These are phyloP conservation scores for Penicillium sp. DNA, from an alignment of 2,329 filamentous ascomycete genomes.

Conservation along the genomic window DNA sequence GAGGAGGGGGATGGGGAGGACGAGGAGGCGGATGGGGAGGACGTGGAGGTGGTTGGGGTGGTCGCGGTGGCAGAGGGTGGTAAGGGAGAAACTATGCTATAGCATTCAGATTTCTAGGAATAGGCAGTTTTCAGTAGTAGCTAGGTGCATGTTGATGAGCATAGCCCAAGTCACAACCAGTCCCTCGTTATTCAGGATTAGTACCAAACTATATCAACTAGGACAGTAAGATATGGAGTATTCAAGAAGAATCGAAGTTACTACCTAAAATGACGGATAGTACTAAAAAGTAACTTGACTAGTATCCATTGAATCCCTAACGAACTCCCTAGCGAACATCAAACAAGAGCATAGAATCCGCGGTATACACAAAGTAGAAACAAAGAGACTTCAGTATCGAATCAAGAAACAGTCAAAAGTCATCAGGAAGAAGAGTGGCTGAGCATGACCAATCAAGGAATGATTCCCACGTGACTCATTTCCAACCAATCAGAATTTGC, in stretches of 20 bases:
- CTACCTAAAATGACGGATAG: too few relatives aligned
- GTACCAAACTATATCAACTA: too few relatives aligned
- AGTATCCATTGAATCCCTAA: too few relatives aligned
- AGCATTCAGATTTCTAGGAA: neutral
- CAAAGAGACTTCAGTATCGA: slow-evolving; percentile 2
- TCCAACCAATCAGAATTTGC: slow-evolving; percentile 23
- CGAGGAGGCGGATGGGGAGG: neutral
- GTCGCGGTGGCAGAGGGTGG: neutral
- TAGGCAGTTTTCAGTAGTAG: neutral
- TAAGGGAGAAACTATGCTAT: neutral
- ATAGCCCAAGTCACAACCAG: too few relatives aligned
- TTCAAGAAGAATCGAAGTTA: too few relatives aligned
- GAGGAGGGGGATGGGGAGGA: neutral
- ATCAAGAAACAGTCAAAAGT: slow-evolving; percentile 12
- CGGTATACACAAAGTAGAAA: neutral
- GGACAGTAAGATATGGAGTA: too few relatives aligned
- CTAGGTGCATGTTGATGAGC: neutral
- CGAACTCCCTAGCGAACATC: too few relatives aligned
- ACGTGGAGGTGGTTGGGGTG: neutral
- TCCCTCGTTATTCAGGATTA: too few relatives aligned
- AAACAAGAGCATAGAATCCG: too few relatives aligned
- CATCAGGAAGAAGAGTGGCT: slow-evolving; percentile 1
- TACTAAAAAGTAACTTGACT: too few relatives aligned
- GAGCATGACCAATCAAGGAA: neutral
- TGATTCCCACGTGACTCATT: accelerated